Conservation (phyloP, 768 basidiomycete species). For the Cytidiella melzeri region DNA sequence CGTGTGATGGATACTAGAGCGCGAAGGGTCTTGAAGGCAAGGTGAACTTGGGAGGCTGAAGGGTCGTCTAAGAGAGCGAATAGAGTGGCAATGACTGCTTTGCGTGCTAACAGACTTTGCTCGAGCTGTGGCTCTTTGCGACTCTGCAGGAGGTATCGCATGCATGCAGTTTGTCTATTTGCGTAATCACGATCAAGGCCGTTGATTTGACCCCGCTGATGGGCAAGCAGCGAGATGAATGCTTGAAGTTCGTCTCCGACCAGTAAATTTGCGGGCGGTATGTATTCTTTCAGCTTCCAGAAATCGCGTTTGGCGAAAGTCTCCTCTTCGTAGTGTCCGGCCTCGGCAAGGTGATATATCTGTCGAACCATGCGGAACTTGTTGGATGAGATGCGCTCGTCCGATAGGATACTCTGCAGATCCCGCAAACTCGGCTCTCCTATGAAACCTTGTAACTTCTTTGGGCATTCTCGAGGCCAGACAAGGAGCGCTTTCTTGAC, state of each 20-base stretch:
- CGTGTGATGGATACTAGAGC: slow-evolving; percentile 40
- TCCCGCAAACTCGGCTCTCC: slow-evolving; percentile 40
- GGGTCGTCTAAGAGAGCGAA: slow-evolving; percentile 54
- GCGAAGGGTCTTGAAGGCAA: slow-evolving; percentile 63
- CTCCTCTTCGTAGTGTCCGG: slow-evolving; percentile 31
- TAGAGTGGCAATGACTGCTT: slow-evolving; percentile 47
- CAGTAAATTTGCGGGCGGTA: slow-evolving; percentile 50
- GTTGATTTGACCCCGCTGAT: slow-evolving; percentile 53
- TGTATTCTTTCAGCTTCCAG: slow-evolving; percentile 79
- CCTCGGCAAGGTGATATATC: slow-evolving; percentile 43
- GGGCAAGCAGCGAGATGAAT: slow-evolving; percentile 59
- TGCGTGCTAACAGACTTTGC: slow-evolving; percentile 25
- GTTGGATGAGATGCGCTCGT: slow-evolving; percentile 57
- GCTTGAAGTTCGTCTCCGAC: slow-evolving; percentile 65
- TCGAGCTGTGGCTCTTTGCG: background rate
- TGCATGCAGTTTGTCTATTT: background rate
- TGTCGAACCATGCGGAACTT: slow-evolving; percentile 74
- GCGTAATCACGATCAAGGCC: slow-evolving; percentile 47
- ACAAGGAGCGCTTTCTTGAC: slow-evolving; percentile 56
- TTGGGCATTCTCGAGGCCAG: slow-evolving; percentile 66
- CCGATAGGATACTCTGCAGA: slow-evolving; percentile 50
- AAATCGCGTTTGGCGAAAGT: slow-evolving; percentile 60
- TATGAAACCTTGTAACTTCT: slow-evolving; percentile 37
- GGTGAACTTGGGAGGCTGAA: slow-evolving; percentile 40
- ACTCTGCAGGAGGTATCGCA: background rate